Base-by-base conservation (phyloP, 2,329 filamentous ascomycete genomes). In the Ascochyta rabiei region DNA sequence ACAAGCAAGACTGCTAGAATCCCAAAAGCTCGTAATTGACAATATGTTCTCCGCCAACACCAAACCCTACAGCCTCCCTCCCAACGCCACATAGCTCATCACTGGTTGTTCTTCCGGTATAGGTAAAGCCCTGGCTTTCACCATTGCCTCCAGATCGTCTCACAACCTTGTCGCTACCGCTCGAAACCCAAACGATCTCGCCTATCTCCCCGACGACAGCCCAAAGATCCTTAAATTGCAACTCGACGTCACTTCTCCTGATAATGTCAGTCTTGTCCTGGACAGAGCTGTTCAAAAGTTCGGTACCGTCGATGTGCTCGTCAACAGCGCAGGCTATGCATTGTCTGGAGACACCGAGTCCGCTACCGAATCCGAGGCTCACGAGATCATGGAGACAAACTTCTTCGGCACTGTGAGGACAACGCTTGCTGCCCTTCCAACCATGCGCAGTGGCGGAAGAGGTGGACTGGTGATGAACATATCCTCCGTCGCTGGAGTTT, bases 251-350 rank as follows among this genome's bases (percentile, higher is more conserved):
- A 82, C 78, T 0, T 81, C 75, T 0, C 56, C 60, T 0, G 19
- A 46, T 0, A 74, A 75, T 0, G 75, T 82, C 52, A 60, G 73
- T 8, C 46, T 48, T 1, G 77, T 78, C 0, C 60, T 82, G 13
- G 24, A 50, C 0, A 57, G 64, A 0, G 89, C 90, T 66, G 86
- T 93, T 72, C 79, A 88, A 75, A 80, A 80, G 39, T 93, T 86
- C 71, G 89, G 91, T 68, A 89, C 92, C 1, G 75, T 81, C 48
- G 68, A 77, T n/a, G 53, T 61, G 1, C 74, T 79, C 0, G 64
- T 82, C 13, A 54, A 60, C 0, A 66, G 67, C 2, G 90, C 90
- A 61, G 67, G 78, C 1, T 66, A 73, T 2, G 49, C 57, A 0
- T 48, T 70, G 6, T 78, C 78, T 28, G 75, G 54, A 7, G 76